These are phyloP conservation scores for Starmerella bombi DNA, from an alignment of 805 yeast genomes.

Conservation along the genomic window DNA sequence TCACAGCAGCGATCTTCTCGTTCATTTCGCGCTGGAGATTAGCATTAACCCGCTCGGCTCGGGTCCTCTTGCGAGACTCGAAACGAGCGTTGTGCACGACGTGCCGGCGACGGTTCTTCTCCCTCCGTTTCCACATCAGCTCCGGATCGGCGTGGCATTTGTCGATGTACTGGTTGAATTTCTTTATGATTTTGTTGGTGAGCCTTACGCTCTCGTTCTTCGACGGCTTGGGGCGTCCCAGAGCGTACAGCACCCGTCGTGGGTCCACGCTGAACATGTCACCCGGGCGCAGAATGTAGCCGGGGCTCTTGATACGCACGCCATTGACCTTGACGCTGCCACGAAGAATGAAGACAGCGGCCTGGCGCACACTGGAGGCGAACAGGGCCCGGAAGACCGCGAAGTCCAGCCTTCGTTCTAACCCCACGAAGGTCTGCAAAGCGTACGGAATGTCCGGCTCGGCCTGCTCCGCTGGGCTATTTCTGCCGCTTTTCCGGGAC, in stretches of 20 bases:
- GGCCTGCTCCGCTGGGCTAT: no score
- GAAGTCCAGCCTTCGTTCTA: conserved; percentile 80
- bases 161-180: conserved; percentile 64
- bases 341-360: conserved; percentile 69
- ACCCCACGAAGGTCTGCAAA: conserved; percentile 73
- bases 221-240: conserved; percentile 77
- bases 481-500: conserved; percentile 12
- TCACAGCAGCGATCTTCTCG: conserved; percentile 23
- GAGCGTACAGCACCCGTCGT: conserved; percentile 66
- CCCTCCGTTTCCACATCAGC: conserved; percentile 36
- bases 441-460: conserved; percentile 55
- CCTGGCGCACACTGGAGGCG: conserved; percentile 87
- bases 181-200: conserved; percentile 56
- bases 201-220: conserved; percentile 50
- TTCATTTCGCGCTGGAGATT: conserved; percentile 33
- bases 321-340: conserved; percentile 85
- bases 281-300: conserved; percentile 65
- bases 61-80: conserved; percentile 8
- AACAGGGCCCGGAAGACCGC: conserved; percentile 87
- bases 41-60: conserved; percentile 35
- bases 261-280: conserved; percentile 80
- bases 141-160: conserved; percentile 45
- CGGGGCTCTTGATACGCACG: conserved; percentile 59
- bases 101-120: conserved; percentile 21
- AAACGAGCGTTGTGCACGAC: conserved; percentile 16